Base-by-base conservation (phyloP, 192 early-diverging fungal genomes). In the Coemansia sp. region DNA sequence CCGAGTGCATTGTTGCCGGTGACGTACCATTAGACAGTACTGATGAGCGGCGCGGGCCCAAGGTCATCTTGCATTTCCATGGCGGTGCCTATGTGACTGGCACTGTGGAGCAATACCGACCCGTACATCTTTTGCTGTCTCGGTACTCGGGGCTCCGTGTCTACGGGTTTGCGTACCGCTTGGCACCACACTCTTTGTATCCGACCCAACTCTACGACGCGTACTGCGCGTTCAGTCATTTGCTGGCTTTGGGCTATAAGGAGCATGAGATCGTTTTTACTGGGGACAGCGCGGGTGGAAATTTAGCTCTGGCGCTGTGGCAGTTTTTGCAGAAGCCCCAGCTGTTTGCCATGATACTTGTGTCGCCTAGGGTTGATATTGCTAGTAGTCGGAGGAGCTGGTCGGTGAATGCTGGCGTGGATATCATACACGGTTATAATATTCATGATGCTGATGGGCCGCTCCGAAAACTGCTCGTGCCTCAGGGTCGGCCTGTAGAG, bases 181-280 rank as follows among this genome's bases (percentile, higher is more conserved):
- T 97, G 20, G 90, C 95, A 0, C 95, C 96, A 0, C 88, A 92
- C 65, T 75, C 87, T 24, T 87, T 90, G 13, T 98, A 94, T 72
- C 96, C 95, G 10, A 79, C 88, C 13, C 93, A 91, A 38, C 69
- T 98, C 5, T 87, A 92, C 40, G 96, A 98, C 72, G 89, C 91
- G 11, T 64, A 93, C 24, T 90, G 91, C 20, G 92, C 93, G 0
- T 94, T 91, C 70, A 40, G 87, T 1, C 92, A 87, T 63, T 74
- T 97, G 60, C 67, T 38, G 15, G 33, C 27, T 1, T 27, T 66
- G 40, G 80, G 74, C 2, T 70, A 74, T 22, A 12, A 36, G 7
- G 53, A 64, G 6, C 3, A 27, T 5, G 61, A 71, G 13, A 79
- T 86, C 16, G 34, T 86, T 3, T 31, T 86, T 3, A 49, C 69